Evolutionary conservation across 73 alveolate species (phyloP), one percentile per base, ranked within the genome.

Genomic region (Paraurostyla sp.): DNA sequence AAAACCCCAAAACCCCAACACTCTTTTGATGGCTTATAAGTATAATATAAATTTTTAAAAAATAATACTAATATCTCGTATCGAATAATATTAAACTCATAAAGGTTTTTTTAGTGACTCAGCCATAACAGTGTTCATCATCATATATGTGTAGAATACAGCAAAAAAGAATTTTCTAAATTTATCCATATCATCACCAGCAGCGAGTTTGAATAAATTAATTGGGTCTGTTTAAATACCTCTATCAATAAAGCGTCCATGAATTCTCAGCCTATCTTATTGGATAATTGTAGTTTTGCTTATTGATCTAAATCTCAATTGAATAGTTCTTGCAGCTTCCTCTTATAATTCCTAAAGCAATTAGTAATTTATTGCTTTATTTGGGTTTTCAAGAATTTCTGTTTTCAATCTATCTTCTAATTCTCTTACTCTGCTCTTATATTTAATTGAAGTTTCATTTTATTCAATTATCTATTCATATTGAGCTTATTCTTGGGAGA

Each of bases 121-220:
- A 7, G 59, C 58, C 82, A 65, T 65, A 38, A 65, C 41, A 1
- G 82, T 65, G 46, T 73, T 73, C 86, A 73, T 73, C 71, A 73
- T 73, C 86, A 73, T 73, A 43, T 73, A 73, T 18, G 86, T 49
- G 50, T 73, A 73, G 56, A 73, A 73, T 25, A 73, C 86, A 33
- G 86, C 86, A 27, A 73, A 73, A 71, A 73, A 73, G 86, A 73
- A 73, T 25, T 32, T 73, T 27, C 46, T 73, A 71, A 73, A 73
- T 43, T 73, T 73, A 49, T 73, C 86, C 86, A 48, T 48, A 22
- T 73, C 86, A 73, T 48, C 30, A 0, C 29, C 13, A 9, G 59
- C 58, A 35, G 82, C 58, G 6, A 40, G 27, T 2, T 50, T 18
- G 41, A 43, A 45, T n/a, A 23, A 38, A 25, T 49, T 73, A 16